phyloP scores from a whole-genome alignment of 345 rosid species.

The Tarenaya hassleriana region DNA sequence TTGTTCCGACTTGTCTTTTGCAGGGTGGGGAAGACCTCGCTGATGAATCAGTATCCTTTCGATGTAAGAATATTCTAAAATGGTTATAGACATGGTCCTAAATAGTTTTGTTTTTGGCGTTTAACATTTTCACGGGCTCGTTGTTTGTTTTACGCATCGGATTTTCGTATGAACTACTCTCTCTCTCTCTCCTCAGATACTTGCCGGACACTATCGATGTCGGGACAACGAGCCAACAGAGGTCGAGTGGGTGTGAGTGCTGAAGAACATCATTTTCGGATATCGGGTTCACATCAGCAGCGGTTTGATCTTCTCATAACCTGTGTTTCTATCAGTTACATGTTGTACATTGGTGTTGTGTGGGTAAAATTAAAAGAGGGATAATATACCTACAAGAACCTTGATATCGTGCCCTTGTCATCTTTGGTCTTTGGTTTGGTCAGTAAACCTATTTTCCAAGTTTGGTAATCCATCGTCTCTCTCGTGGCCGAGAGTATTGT shows the following conservation, averaged over 20 bases:
- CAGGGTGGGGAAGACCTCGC: slow-evolving; percentile 96
- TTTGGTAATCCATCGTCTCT: slow-evolving; percentile 14
- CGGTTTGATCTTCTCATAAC: no score
- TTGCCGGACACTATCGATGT: slow-evolving; percentile 73
- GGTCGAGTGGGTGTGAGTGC: slow-evolving; percentile 62
- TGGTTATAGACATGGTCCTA: background rate
- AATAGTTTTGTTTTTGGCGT: slow-evolving; percentile 11
- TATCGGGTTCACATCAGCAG: background rate
- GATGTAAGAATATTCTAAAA: background rate
- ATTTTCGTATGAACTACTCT: slow-evolving; percentile 17
- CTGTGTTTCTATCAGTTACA: no score
- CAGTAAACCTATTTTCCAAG: no score
- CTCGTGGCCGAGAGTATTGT: no score
- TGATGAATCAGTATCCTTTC: slow-evolving; percentile 92
- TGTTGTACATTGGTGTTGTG: no score
- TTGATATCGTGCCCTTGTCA: no score
- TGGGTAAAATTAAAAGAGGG: no score
- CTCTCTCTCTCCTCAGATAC: slow-evolving; percentile 35
- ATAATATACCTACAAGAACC: no score
- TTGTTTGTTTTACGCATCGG: background rate
- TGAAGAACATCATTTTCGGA: slow-evolving; percentile 14
- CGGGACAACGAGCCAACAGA: slow-evolving; percentile 46
- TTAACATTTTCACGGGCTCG: no score
- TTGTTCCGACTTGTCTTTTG: slow-evolving; percentile 19
- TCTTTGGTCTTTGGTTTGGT: no score